Conservation (phyloP, 257 asterid genomes). For the Nicotiana noctiflora region DNA sequence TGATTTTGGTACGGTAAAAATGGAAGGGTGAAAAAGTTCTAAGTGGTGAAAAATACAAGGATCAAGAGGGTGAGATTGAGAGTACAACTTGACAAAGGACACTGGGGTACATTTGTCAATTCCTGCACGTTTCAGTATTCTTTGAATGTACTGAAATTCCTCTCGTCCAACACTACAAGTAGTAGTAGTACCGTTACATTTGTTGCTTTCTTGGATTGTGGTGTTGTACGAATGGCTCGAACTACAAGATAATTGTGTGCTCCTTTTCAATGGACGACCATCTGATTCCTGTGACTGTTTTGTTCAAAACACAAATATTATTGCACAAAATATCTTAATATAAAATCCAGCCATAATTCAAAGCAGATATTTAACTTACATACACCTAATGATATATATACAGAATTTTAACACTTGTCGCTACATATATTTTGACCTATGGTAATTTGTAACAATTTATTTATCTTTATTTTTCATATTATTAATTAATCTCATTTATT, state of each 20-base stretch:
- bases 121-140: conserved; percentile 60
- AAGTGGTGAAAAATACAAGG: conserved; percentile 71
- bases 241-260: conserved; percentile 56
- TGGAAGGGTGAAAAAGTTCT: conserved; percentile 54
- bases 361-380: neutral
- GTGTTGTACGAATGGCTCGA: conserved; percentile 52
- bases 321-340: conserved; percentile 4
- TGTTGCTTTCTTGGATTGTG: conserved; percentile 22
- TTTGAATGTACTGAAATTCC: conserved; percentile 45
- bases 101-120: conserved; percentile 26
- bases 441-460: too few relatives aligned
- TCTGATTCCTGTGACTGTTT: conserved; percentile 40
- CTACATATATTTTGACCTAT: too few relatives aligned
- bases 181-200: conserved; percentile 21
- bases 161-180: conserved; percentile 20
- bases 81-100: conserved; percentile 43
- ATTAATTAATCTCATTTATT: too few relatives aligned
- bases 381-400: too few relatives aligned
- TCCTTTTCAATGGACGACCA: conserved; percentile 48
- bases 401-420: too few relatives aligned
- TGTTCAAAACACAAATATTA: conserved; percentile 11
- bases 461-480: too few relatives aligned
- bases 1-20: conserved; percentile 6
- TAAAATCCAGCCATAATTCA: neutral
- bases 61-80: conserved; percentile 61